A percentile compares a stretch with the other conserved stretches of the same genome.
Conservation (phyloP, 352 stramenopile genomes). For the Blastocystis sp. region DNA sequence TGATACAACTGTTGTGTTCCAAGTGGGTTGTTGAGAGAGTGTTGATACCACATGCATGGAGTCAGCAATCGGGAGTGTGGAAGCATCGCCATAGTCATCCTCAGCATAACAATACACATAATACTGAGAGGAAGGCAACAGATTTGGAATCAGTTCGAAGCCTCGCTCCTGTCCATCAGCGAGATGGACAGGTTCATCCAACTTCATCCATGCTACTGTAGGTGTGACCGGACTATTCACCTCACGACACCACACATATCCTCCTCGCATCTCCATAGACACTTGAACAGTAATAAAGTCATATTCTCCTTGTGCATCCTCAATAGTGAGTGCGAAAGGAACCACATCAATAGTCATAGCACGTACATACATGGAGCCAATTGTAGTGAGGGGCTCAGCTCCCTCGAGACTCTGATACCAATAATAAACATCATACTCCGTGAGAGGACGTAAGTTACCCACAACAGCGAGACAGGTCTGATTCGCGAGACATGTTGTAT, state of each 20-base stretch:
- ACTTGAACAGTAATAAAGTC: neutral
- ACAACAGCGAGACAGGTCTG: neutral
- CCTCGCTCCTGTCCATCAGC: neutral
- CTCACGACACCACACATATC: constrained; percentile 39
- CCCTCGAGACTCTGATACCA: constrained; percentile 26
- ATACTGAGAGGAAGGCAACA: neutral
- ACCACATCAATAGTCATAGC: constrained; percentile 8
- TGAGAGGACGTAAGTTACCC: neutral
- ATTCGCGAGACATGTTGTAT: neutral
- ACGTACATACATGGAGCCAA: neutral
- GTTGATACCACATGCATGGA: neutral
- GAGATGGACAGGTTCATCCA: neutral
- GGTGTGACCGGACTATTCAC: neutral
- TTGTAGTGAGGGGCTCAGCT: neutral
- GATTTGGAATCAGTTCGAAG: neutral
- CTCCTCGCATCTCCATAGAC: constrained; percentile 14
- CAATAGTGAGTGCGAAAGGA: constrained; percentile 12
- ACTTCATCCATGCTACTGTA: constrained; percentile 29
- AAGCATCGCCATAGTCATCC: constrained; percentile 12
- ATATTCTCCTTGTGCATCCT: neutral
- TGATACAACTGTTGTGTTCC: neutral
- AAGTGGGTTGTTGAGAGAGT: neutral
- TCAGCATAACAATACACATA: constrained; percentile 57
- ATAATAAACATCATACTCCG: constrained; percentile 48
- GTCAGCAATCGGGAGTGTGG: neutral